phyloP scores from a whole-genome alignment of 176 grass and related monocot species.

The Cenchrus fungigraminus region DNA sequence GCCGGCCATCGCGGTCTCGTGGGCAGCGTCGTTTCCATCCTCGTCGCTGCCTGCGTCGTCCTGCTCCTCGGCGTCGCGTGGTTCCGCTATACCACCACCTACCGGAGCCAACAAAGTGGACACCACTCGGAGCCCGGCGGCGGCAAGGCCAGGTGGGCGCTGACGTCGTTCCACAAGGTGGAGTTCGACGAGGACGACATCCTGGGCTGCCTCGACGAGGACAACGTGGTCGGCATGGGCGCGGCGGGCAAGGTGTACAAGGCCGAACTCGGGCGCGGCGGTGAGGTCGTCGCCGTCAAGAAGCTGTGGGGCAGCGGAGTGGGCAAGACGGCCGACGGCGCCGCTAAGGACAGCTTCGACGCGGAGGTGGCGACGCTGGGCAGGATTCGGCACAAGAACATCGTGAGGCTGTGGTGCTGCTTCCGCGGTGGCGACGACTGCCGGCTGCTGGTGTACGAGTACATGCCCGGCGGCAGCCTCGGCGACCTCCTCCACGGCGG shows the following conservation, averaged over 20 bases:
- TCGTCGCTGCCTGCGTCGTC: conserved; percentile 21
- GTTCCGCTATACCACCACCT: conserved; percentile 33
- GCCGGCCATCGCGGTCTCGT: not conserved
- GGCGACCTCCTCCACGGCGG: conserved; percentile 70
- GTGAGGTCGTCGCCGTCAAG: conserved; percentile 55
- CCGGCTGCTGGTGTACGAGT: conserved; percentile 81
- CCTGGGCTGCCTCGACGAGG: conserved; percentile 55
- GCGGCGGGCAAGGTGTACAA: conserved; percentile 72
- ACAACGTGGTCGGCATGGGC: conserved; percentile 63
- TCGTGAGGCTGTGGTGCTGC: conserved; percentile 84
- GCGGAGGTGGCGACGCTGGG: conserved; percentile 72
- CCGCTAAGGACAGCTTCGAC: conserved; percentile 46
- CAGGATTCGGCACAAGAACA: conserved; percentile 85
- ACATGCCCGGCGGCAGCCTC: conserved; percentile 87
- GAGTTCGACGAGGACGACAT: conserved; percentile 61
- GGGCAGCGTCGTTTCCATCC: conserved; percentile 18
- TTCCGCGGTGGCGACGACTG: conserved; percentile 48
- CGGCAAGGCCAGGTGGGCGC: conserved; percentile 46
- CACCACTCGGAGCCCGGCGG: not conserved
- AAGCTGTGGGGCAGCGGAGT: conserved; percentile 39
- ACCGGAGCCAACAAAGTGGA: not conserved
- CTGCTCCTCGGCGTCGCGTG: conserved; percentile 46
- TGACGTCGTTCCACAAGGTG: conserved; percentile 66
- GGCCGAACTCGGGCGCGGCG: conserved; percentile 33
- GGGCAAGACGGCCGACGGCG: not conserved